These are phyloP conservation scores for Aspergillus avenaceus DNA, from an alignment of 495 filamentous ascomycete genomes.

Conservation along the genomic window DNA sequence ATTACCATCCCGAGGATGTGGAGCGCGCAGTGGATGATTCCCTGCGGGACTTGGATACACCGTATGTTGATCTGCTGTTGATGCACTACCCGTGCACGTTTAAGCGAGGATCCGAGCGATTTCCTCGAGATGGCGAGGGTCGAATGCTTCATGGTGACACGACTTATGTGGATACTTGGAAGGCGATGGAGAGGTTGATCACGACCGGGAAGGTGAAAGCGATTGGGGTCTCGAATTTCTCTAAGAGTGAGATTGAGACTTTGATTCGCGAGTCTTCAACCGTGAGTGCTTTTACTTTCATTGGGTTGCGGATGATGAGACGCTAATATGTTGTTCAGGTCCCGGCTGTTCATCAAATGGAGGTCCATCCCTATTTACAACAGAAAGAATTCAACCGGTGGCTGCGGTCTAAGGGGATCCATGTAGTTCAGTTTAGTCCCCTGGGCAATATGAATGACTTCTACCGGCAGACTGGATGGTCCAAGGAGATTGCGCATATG, in stretches of 20 bases:
- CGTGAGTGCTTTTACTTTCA: conserved; percentile 16
- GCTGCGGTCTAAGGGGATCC: conserved; percentile 48
- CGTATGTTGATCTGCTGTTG: conserved; percentile 64
- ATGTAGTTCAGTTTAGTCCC: conserved; percentile 58
- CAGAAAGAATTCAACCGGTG: conserved; percentile 54
- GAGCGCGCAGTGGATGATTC: conserved; percentile 53
- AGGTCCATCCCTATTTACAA: conserved; percentile 55
- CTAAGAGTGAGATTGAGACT: conserved; percentile 58
- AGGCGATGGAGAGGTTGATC: conserved; percentile 57
- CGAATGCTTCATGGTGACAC: conserved; percentile 29
- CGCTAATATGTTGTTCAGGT: conserved; percentile 4
- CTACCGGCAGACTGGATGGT: conserved; percentile 47
- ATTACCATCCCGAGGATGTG: conserved; percentile 58
- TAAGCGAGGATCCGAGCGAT: conserved; percentile 23
- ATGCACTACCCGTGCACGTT: conserved; percentile 62
- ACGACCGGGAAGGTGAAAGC: conserved; percentile 51
- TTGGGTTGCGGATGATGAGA: neutral
- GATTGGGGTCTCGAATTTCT: conserved; percentile 78
- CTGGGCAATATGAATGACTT: conserved; percentile 66
- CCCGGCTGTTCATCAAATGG: conserved; percentile 64
- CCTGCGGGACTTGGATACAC: conserved; percentile 52
- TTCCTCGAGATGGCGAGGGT: conserved; percentile 36
- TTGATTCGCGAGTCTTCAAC: conserved; percentile 53
- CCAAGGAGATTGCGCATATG: conserved; percentile 17
- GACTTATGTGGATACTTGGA: conserved; percentile 44